phyloP scores from a whole-genome alignment of 768 basidiomycete species.

The Phlebiopsis flavidoalba region DNA sequence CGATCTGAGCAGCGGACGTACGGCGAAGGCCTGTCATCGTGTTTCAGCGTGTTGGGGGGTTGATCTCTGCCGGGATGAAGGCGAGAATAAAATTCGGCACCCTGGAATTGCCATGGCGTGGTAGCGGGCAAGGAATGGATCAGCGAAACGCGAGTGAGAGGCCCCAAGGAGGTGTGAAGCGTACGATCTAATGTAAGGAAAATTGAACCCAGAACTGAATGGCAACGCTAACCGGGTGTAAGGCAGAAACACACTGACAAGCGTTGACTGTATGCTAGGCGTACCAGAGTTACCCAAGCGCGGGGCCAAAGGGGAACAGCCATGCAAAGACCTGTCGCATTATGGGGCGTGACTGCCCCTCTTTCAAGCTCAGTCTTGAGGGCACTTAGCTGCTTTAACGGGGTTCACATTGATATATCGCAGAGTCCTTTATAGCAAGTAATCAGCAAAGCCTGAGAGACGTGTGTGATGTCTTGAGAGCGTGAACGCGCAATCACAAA shows the following conservation, averaged over 20 bases:
- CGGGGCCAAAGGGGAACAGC: conserved; percentile 88
- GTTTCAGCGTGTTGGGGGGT: conserved; percentile 72
- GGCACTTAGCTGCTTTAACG: conserved; percentile 44
- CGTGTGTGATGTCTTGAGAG: neutral
- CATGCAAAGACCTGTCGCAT: conserved; percentile 76
- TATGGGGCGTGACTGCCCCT: conserved; percentile 60
- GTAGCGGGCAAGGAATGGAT: neutral
- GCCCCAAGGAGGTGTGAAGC: conserved; percentile 26
- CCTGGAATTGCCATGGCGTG: conserved; percentile 31
- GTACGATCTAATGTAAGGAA: conserved; percentile 97
- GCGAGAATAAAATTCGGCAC: conserved; percentile 94
- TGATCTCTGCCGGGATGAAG: conserved; percentile 87
- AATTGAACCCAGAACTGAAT: conserved; percentile 72
- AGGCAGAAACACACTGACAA: neutral
- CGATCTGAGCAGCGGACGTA: conserved; percentile 32
- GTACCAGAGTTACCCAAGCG: conserved; percentile 79
- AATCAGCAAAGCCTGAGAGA: neutral
- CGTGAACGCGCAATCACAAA: neutral
- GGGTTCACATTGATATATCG: conserved; percentile 36
- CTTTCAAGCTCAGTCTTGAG: conserved; percentile 61
- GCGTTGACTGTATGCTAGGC: conserved; percentile 14
- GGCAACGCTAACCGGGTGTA: neutral
- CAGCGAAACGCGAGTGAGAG: neutral
- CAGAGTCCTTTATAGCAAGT: conserved; percentile 32
- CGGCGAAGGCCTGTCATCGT: conserved; percentile 94